Conservation (phyloP, 768 basidiomycete species). For the Amanita jacksonii region DNA sequence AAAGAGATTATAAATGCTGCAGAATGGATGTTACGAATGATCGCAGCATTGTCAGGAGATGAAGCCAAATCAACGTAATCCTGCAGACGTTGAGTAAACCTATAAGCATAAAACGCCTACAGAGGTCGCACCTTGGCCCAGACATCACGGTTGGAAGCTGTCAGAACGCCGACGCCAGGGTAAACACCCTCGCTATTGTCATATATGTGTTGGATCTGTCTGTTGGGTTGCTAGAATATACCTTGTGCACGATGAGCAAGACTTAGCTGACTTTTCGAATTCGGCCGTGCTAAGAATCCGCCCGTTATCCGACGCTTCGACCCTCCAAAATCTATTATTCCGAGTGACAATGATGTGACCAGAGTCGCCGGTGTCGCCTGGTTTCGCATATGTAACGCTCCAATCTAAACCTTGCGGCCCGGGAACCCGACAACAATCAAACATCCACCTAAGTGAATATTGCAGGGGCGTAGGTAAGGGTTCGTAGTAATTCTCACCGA, state of each 20-base stretch:
- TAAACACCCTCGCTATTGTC: conserved; percentile 52
- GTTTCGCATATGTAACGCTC: conserved; percentile 56
- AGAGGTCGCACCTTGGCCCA: conserved; percentile 67
- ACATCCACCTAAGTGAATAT: conserved; percentile 65
- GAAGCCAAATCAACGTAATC: conserved; percentile 55
- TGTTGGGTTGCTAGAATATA: no score
- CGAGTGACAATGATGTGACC: conserved; percentile 84
- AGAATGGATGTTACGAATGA: conserved; percentile 70
- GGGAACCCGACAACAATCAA: conserved; percentile 80
- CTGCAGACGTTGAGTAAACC: conserved; percentile 22
- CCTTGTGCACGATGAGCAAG: no score
- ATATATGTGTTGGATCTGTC: conserved; percentile 67
- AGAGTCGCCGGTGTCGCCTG: conserved; percentile 45
- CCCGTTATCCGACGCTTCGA: conserved; percentile 49
- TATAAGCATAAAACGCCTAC: not conserved
- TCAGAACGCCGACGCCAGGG: conserved; percentile 69
- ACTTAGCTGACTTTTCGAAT: conserved; percentile 53
- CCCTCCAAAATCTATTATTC: conserved; percentile 77
- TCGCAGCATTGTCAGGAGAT: conserved; percentile 48
- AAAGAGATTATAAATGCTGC: conserved; percentile 80
- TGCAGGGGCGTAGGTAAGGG: not conserved
- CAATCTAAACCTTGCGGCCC: conserved; percentile 69
- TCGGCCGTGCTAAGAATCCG: conserved; percentile 55
- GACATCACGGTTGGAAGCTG: conserved; percentile 70
- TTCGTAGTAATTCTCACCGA: conserved; percentile 36